Percentiles rank a stretch among this genome's conserved stretches.
These are phyloP conservation scores for Fennellomyces sp. DNA, from an alignment of 371 early-diverging fungal species.

Conservation along the genomic window DNA sequence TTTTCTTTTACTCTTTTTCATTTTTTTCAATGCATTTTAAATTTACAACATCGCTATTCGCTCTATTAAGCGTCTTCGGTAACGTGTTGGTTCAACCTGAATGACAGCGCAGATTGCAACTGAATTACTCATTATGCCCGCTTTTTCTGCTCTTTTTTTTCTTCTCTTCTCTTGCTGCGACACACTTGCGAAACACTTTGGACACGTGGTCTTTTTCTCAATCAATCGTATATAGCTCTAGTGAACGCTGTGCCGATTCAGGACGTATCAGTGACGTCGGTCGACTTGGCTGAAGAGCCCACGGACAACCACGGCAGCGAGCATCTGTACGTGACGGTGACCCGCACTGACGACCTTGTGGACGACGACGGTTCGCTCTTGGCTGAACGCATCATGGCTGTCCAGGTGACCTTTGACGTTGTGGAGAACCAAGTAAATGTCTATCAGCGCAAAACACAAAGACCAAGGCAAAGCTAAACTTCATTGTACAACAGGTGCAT, in stretches of 20 bases:
- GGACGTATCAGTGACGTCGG: constrained; percentile 50
- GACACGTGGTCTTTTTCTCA: constrained; percentile 1
- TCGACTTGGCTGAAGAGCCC: constrained; percentile 38
- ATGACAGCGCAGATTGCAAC: background rate
- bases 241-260: constrained; percentile 44
- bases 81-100: background rate
- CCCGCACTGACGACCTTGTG: constrained; percentile 72
- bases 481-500: constrained; percentile 38
- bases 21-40: background rate
- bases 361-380: constrained; percentile 65
- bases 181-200: background rate
- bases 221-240: background rate
- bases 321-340: constrained; percentile 62
- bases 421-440: constrained; percentile 55
- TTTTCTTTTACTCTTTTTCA: background rate
- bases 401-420: constrained; percentile 73
- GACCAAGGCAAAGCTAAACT: no score
- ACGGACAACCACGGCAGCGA: constrained; percentile 37
- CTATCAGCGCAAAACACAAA: no score
- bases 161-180: background rate
- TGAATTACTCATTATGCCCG: background rate
- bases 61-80: background rate
- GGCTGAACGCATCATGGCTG: constrained; percentile 69
- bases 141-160: background rate
- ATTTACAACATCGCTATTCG: background rate